Evolutionary conservation across 2,329 filamentous ascomycete species (phyloP), one percentile per base, ranked within the genome.

Genomic region (Xylariaceae sp.): DNA sequence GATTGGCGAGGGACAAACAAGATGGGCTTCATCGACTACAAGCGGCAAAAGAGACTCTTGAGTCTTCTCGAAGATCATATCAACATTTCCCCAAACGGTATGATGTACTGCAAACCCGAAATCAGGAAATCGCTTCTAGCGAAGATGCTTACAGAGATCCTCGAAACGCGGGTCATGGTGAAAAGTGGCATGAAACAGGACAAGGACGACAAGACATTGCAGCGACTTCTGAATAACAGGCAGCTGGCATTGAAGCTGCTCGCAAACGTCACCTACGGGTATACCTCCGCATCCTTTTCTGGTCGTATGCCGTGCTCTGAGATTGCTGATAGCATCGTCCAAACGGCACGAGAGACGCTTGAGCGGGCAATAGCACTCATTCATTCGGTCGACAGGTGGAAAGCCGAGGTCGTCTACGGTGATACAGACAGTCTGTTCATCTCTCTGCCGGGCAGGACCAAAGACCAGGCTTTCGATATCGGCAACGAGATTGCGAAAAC

Each of bases 221-320:
- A 97, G 68, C 87, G 89, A 62, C 82, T 97, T 10, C 79, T 97
- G 15, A 95, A 99, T 76, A 96, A 97, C 72, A 82, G 94, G 69
- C 94, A 99, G 68, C 79, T 99, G 2, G 94, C 94, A 0, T 81
- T 99, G 30, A 99, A 99, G 72, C 80, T 99, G 5, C 90, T 99
- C 45, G 94, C 94, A n/a, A 99, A 99, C 68, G 94, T 99, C 66
- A 99, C 94, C 0, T 99, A 99, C 69, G 94, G 94, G 9, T 99
- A 99, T 74, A 94, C 94, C 0, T 97, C 94, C 2, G 94, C 94
- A 0, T 95, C 91, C 0, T 99, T 97, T 73, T 97, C 93, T 0
- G 94, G 94, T 0, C 86, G 94, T 23, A 97, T 99, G 94, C 94
- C 94, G 0, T 99, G 94, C 73, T 91, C 92, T 1, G 94, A 99